A percentile compares a stretch with the other conserved stretches of the same genome.
Evolutionary conservation across 495 filamentous ascomycete genomes (phyloP).

Genomic region (Hypoxylon fuscum): DNA sequence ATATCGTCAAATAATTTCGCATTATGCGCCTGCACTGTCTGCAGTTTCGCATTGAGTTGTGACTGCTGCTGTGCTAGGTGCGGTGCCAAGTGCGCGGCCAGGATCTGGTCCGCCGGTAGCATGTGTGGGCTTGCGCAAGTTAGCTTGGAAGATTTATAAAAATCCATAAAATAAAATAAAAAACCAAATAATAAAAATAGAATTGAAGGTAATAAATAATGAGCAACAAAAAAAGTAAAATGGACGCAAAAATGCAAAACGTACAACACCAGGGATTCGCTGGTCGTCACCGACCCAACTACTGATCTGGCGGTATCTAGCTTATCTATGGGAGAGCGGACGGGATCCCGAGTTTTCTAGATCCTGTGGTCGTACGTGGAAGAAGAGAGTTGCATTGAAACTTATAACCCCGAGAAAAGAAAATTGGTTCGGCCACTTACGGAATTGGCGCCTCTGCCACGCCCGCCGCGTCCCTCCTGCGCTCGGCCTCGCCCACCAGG

Average conservation of each 20-base stretch:
- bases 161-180: constrained; percentile 15
- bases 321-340: constrained; percentile 61
- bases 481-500: constrained; percentile 74
- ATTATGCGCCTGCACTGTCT: constrained; percentile 71
- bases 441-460: constrained; percentile 50
- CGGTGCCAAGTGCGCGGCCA: constrained; percentile 75
- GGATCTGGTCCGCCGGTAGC: constrained; percentile 71
- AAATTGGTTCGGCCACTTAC: constrained; percentile 51
- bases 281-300: constrained; percentile 61
- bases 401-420: constrained; percentile 29
- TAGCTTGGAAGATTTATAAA: too few species aligned
- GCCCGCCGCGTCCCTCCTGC: constrained; percentile 59
- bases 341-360: constrained; percentile 58
- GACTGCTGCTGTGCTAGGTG: constrained; percentile 68
- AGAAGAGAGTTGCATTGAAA: neutral
- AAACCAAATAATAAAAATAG: constrained; percentile 19
- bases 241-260: constrained; percentile 39
- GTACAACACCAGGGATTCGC: constrained; percentile 60
- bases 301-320: constrained; percentile 51
- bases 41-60: constrained; percentile 67
- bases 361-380: constrained; percentile 57
- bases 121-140: constrained; percentile 71
- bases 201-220: constrained; percentile 8
- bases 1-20: constrained; percentile 68
- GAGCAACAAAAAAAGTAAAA: constrained; percentile 17